A percentile compares a stretch with the other conserved stretches of the same genome.
Conservation (phyloP, 1,139 yeast genomes). For the Kodamaea anthophila region DNA sequence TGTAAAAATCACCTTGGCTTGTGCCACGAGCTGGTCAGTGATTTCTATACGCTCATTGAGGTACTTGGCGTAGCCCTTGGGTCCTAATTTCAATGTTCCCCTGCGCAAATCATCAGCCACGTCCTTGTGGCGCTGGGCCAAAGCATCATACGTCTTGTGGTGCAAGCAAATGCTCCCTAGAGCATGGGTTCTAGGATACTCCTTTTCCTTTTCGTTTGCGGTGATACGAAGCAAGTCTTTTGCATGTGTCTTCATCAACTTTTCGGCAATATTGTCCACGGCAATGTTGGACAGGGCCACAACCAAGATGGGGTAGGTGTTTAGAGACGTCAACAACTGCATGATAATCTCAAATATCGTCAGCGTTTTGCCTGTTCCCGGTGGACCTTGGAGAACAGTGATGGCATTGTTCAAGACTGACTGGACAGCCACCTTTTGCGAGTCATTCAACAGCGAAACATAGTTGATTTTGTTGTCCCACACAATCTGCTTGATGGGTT, state of each 20-base stretch:
- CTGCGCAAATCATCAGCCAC: conserved; percentile 35
- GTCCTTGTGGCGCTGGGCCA: conserved; percentile 41
- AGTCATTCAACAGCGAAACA: conserved; percentile 49
- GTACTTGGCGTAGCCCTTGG: conserved; percentile 44
- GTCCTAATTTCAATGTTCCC: conserved; percentile 29
- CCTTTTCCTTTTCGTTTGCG: conserved; percentile 55
- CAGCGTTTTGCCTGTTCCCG: conserved; percentile 65
- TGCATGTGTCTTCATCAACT: conserved; percentile 45
- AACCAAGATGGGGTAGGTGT: conserved; percentile 59
- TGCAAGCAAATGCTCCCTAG: conserved; percentile 58
- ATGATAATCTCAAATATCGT: conserved; percentile 61
- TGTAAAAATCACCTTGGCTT: conserved; percentile 64
- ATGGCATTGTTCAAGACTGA: conserved; percentile 62
- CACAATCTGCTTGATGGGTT: conserved; percentile 51
- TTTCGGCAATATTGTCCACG: conserved; percentile 71
- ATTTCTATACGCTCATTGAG: conserved; percentile 38
- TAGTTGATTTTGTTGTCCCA: conserved; percentile 51
- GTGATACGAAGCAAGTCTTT: conserved; percentile 54
- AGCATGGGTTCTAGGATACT: conserved; percentile 50
- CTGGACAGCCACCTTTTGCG: conserved; percentile 63
- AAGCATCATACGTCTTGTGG: conserved; percentile 47
- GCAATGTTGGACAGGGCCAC: conserved; percentile 77
- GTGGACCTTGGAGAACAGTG: conserved; percentile 64
- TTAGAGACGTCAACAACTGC: conserved; percentile 50
- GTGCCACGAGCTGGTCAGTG: conserved; percentile 47